Evolutionary conservation across 2,329 filamentous ascomycete genomes (phyloP).

Genomic region (Aureobasidium namibiae): DNA sequence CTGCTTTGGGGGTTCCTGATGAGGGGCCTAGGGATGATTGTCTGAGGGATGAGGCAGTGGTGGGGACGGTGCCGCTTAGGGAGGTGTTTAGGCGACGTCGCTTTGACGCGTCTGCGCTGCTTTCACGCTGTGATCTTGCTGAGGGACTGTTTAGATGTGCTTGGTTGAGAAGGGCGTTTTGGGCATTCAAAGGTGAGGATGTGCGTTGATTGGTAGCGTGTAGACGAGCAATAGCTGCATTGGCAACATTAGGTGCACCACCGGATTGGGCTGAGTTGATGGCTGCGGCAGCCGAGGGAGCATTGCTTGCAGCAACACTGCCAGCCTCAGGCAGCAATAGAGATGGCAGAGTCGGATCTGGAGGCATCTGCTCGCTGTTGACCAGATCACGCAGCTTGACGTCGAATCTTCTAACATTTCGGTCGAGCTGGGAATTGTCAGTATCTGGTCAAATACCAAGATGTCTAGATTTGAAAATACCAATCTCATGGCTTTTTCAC

Average conservation of each 20-base stretch:
- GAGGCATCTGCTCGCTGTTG: slow-evolving; percentile 50
- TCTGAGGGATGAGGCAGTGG: slow-evolving; percentile 47
- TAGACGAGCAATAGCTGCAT: slow-evolving; percentile 39
- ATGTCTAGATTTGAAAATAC: slow-evolving; percentile 32
- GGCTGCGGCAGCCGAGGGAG: slow-evolving; percentile 44
- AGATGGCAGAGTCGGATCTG: slow-evolving; percentile 52
- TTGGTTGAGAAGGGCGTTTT: slow-evolving; percentile 16
- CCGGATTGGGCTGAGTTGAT: slow-evolving; percentile 42
- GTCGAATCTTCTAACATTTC: slow-evolving; percentile 56
- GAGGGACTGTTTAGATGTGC: slow-evolving; percentile 17
- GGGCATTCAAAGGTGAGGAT: slow-evolving; percentile 12
- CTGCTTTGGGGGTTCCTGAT: slow-evolving; percentile 53
- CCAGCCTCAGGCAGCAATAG: slow-evolving; percentile 43
- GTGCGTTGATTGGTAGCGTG: slow-evolving; percentile 11
- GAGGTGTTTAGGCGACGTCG: slow-evolving; percentile 49
- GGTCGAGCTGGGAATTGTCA: slow-evolving; percentile 40
- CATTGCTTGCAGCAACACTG: slow-evolving; percentile 40
- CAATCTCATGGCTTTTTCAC: slow-evolving; percentile 56
- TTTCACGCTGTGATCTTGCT: slow-evolving; percentile 27
- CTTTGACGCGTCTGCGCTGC: slow-evolving; percentile 43
- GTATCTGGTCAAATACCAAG: neutral
- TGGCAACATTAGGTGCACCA: slow-evolving; percentile 45
- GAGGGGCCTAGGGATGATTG: slow-evolving; percentile 52
- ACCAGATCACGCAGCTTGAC: slow-evolving; percentile 53
- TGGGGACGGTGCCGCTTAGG: slow-evolving; percentile 43